Evolutionary conservation across 2,329 filamentous ascomycete species (phyloP).

Genomic region (Chaetomiaceae sp.): DNA sequence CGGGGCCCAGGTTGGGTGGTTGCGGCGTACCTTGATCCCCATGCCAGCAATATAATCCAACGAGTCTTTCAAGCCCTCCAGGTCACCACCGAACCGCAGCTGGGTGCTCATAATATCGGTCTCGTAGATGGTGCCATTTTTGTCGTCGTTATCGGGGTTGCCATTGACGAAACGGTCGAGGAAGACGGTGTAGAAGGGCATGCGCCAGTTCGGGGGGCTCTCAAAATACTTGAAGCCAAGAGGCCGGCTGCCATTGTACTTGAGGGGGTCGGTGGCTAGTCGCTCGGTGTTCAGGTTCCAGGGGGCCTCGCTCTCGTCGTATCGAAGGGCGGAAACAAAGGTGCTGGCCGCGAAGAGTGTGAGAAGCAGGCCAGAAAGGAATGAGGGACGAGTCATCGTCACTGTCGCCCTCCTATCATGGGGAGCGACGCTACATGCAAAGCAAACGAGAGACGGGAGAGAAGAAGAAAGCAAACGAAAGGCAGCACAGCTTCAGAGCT

Average conservation of each 20-base stretch:
- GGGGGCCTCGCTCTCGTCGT: conserved; percentile 32
- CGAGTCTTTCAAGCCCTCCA: conserved; percentile 52
- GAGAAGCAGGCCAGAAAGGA: conserved; percentile 20
- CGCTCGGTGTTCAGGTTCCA: conserved; percentile 60
- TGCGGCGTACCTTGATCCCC: conserved; percentile 46
- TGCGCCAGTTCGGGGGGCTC: conserved; percentile 59
- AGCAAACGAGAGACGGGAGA: conserved; percentile 22
- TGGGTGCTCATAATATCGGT: conserved; percentile 57
- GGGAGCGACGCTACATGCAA: conserved; percentile 20
- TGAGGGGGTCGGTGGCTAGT: conserved; percentile 47
- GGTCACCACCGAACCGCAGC: conserved; percentile 59
- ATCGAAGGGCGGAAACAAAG: conserved; percentile 30
- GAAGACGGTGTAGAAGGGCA: conserved; percentile 62
- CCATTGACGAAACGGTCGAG: conserved; percentile 61
- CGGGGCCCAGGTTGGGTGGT: too few species aligned
- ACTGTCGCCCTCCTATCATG: conserved; percentile 27
- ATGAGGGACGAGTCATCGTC: conserved; percentile 29
- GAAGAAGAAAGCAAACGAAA: conserved; percentile 13
- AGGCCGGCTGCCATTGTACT: conserved; percentile 50
- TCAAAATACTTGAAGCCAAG: conserved; percentile 41
- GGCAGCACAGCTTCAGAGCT: too few species aligned
- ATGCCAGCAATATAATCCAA: conserved; percentile 61
- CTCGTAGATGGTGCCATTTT: conserved; percentile 56
- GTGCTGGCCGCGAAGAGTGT: conserved; percentile 26
- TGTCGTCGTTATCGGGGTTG: conserved; percentile 59